Evolutionary conservation across 345 rosid species (phyloP).

Genomic region (Excoecaria cochinchinensis): DNA sequence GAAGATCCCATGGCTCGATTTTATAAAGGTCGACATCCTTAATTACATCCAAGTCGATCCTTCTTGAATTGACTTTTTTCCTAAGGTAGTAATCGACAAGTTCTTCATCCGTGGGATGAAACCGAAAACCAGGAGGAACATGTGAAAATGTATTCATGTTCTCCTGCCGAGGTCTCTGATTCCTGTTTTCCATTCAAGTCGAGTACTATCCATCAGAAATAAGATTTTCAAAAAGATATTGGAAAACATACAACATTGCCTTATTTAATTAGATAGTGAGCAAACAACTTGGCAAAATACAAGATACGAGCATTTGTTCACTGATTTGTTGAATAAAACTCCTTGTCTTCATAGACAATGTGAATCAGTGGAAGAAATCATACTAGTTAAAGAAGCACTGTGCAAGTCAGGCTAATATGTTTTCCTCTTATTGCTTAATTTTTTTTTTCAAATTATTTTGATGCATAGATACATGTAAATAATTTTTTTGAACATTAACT

Average conservation of each 20-base stretch:
- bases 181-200: slow-evolving; percentile 23
- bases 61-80: slow-evolving; percentile 29
- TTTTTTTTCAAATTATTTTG: too few relatives aligned
- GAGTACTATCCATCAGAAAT: neutral
- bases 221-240: too few relatives aligned
- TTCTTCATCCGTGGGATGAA: slow-evolving; percentile 42
- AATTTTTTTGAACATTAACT: too few relatives aligned
- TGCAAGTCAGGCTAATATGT: neutral
- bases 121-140: slow-evolving; percentile 42
- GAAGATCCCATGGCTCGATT: slow-evolving; percentile 43
- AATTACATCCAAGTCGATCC: slow-evolving; percentile 38
- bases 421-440: neutral
- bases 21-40: slow-evolving; percentile 38
- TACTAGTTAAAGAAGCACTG: too few relatives aligned
- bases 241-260: neutral
- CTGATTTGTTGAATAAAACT: too few relatives aligned
- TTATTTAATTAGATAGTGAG: neutral
- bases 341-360: neutral
- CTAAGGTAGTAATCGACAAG: slow-evolving; percentile 38
- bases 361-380: neutral
- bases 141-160: slow-evolving; percentile 22
- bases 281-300: neutral
- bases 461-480: slow-evolving; percentile 7
- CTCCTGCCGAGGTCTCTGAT: slow-evolving; percentile 11
- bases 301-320: too few relatives aligned